phyloP scores from a whole-genome alignment of 176 grass and related monocot species.

The Miscanthus lutarioriparius region DNA sequence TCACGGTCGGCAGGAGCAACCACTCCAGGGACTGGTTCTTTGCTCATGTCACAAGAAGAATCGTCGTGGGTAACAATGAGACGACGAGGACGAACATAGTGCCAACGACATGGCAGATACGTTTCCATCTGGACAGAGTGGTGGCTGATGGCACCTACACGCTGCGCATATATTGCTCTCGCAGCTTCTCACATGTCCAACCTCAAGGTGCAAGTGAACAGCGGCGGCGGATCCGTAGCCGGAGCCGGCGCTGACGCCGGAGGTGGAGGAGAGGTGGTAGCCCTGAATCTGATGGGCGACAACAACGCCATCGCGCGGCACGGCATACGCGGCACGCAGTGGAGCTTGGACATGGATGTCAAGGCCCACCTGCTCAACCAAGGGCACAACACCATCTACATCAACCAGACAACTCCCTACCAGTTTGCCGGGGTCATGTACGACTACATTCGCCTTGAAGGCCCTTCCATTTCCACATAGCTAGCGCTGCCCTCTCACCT shows the following conservation, averaged over 20 bases:
- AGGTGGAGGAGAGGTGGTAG: too few species aligned
- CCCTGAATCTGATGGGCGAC: background rate
- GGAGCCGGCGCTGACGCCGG: too few species aligned
- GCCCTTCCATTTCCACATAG: slow-evolving; percentile 1
- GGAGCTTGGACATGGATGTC: background rate
- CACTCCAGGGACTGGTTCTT: slow-evolving; percentile 85
- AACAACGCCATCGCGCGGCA: background rate
- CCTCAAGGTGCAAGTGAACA: slow-evolving; percentile 31
- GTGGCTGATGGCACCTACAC: slow-evolving; percentile 35
- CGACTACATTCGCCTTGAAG: slow-evolving; percentile 61
- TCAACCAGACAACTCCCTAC: slow-evolving; percentile 48
- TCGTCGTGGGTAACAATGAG: background rate
- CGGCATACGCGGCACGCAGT: background rate
- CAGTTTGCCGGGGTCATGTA: slow-evolving; percentile 55
- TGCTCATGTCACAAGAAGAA: slow-evolving; percentile 58
- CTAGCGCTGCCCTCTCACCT: background rate
- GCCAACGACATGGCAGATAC: slow-evolving; percentile 52
- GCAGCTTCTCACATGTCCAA: slow-evolving; percentile 49
- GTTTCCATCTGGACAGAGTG: slow-evolving; percentile 34
- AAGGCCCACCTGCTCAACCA: background rate
- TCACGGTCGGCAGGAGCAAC: slow-evolving; percentile 49
- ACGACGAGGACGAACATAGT: background rate
- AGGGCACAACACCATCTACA: slow-evolving; percentile 52
- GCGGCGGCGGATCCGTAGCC: background rate
- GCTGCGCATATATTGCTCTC: slow-evolving; percentile 46